phyloP scores from a whole-genome alignment of 805 yeast species.

The Wickerhamomyces strasburgensis region DNA sequence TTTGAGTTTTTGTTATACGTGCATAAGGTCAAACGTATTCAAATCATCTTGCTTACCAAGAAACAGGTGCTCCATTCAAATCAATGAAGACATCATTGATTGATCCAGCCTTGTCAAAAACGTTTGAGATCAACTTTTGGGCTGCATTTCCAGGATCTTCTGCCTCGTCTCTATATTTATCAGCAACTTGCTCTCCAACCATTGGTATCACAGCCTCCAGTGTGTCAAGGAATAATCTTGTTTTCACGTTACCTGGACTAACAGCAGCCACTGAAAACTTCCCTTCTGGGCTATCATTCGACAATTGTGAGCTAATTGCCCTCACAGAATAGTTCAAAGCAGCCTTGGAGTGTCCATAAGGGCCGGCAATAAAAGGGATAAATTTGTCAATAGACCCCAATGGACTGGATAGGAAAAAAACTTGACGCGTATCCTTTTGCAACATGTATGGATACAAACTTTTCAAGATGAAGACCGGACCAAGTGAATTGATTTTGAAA shows the following conservation, averaged over 20 bases:
- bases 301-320: conserved; percentile 17
- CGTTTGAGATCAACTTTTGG: too few relatives aligned
- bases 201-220: too few relatives aligned
- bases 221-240: too few relatives aligned
- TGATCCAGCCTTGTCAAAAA: too few relatives aligned
- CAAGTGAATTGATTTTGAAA: not conserved
- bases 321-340: conserved; percentile 31
- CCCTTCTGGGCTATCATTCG: conserved; percentile 24
- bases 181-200: too few relatives aligned
- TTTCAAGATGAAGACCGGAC: not conserved
- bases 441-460: conserved; percentile 13
- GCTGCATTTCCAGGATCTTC: too few relatives aligned
- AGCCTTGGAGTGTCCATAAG: conserved; percentile 35
- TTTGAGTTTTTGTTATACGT: too few relatives aligned
- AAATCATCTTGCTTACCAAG: too few relatives aligned
- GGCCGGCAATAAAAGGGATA: conserved; percentile 14
- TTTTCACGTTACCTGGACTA: conserved; percentile 39
- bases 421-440: conserved; percentile 17
- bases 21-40: too few relatives aligned
- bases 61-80: too few relatives aligned
- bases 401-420: conserved; percentile 25
- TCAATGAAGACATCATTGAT: too few relatives aligned
- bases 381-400: conserved; percentile 24
- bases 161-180: too few relatives aligned
- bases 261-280: conserved; percentile 29